Percentiles rank a stretch among this genome's conserved stretches.
Conservation (phyloP, 169 alveolate genomes). For the Cryptosporidium muris region DNA sequence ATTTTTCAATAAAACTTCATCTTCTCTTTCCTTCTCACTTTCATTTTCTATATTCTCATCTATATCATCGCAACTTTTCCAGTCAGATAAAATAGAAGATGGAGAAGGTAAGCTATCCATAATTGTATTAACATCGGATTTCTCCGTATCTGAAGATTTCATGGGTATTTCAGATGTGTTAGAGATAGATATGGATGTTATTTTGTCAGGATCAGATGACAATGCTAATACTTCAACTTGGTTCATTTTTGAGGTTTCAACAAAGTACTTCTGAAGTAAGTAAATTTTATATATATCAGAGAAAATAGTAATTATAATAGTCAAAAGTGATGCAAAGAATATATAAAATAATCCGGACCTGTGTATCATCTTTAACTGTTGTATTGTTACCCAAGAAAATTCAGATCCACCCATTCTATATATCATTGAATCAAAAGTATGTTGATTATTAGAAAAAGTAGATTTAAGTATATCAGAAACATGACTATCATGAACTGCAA, state of each 20-base stretch:
- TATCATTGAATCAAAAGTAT: conserved; percentile 72
- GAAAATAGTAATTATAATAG: background rate
- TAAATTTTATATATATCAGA: background rate
- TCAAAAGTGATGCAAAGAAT: conserved; percentile 11
- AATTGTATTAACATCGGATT: background rate
- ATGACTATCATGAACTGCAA: conserved; percentile 72
- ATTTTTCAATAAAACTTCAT: background rate
- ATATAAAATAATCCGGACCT: conserved; percentile 25
- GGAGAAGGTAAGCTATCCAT: background rate
- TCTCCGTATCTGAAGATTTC: background rate
- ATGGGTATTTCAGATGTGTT: background rate
- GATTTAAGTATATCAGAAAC: conserved; percentile 68
- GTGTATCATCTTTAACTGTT: conserved; percentile 32
- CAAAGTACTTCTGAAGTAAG: too few species aligned
- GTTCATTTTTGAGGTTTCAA: too few species aligned
- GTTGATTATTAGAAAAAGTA: conserved; percentile 22
- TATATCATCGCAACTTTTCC: conserved; percentile 22
- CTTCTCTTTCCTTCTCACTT: background rate
- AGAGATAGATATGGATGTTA: background rate
- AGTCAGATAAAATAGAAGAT: conserved; percentile 20
- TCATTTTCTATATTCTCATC: conserved; percentile 1
- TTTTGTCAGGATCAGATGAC: too few species aligned
- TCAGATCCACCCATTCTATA: conserved; percentile 74
- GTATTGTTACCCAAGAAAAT: conserved; percentile 49
- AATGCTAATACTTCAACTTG: too few species aligned